Conservation (phyloP, 768 basidiomycete genomes). For the Lactarius hatsudake region DNA sequence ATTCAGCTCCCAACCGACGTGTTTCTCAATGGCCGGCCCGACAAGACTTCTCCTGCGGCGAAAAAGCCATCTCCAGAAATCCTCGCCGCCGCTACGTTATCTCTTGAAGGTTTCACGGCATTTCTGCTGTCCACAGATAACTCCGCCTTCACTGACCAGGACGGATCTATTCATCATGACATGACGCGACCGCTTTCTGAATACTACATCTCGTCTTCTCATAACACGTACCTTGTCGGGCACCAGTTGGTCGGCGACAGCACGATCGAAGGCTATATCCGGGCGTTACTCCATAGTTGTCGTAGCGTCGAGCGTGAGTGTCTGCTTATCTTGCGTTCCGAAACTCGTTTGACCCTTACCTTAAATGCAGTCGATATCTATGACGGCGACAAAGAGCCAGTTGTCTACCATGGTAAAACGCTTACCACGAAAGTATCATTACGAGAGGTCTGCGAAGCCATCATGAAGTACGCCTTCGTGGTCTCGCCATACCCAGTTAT, state of each 20-base stretch:
- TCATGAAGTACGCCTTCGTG: constrained; percentile 86
- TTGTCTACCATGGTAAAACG: constrained; percentile 88
- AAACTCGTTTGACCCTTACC: background rate
- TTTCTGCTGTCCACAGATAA: constrained; percentile 86
- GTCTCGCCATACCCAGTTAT: constrained; percentile 90
- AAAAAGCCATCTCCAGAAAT: constrained; percentile 11
- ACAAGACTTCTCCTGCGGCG: constrained; percentile 11
- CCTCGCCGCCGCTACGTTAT: constrained; percentile 33
- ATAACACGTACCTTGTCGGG: constrained; percentile 90
- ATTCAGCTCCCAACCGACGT: constrained; percentile 34
- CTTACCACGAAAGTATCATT: constrained; percentile 80
- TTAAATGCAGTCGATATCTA: constrained; percentile 79
- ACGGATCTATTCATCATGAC: constrained; percentile 62
- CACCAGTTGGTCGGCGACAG: constrained; percentile 85
- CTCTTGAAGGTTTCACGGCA: constrained; percentile 64
- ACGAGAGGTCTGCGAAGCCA: constrained; percentile 78
- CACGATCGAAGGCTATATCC: constrained; percentile 89
- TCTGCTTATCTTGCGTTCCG: background rate
- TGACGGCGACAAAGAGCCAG: constrained; percentile 81
- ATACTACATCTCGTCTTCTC: constrained; percentile 86
- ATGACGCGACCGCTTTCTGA: constrained; percentile 88
- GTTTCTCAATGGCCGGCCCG: constrained; percentile 21
- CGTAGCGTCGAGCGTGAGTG: constrained; percentile 88
- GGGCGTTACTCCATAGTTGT: constrained; percentile 84
- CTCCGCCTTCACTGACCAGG: constrained; percentile 51